Base-by-base conservation (phyloP, 1,139 yeast genomes). In the Magnusiomyces tetraspermus region DNA sequence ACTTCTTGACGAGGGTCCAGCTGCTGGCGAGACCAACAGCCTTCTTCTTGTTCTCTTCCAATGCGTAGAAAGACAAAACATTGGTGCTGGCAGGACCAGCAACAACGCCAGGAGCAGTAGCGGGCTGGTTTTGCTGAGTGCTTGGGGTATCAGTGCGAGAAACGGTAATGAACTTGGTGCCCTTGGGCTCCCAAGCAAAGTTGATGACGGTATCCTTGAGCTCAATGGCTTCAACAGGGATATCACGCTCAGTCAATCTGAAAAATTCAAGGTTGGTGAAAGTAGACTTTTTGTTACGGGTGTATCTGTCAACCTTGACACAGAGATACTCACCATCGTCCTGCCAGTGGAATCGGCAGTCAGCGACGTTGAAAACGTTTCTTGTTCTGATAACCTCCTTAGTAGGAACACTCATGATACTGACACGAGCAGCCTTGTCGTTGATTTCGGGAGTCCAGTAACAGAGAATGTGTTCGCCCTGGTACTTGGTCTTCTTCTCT, bases 401-500 rank as follows among this genome's bases (percentile, higher is more conserved):
- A 36, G 88, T 75, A 53, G 96, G 96, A 55, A 92, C 79, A 65
- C 88, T 90, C 83, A 92, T 85, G 59, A 94, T 73, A 28, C 95
- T 81, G 56, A 92, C 97, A 70, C 96, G 85, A 33, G 98, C 97
- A 50, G 97, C 86, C 74, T 90, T 96, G 71, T 92, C 90, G 59
- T 79, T 71, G 57, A 84, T 76, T 73, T 94, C 99, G 52, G 98
- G 98, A 49, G 96, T 89, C 98, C 98, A 94, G 75, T 85, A 92
- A 44, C 95, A 83, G 62, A 94, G 76, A 40, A 89, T 74, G 61
- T 84, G 84, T 58, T 78, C 83, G n/a, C 75, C 74, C 42, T 65
- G 67, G 42, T 60, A 63, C 49, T 74, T 78, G 49, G 11, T 28
- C 64, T 67, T 59, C 6, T 6, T 28, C 73, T 78, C 50, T 60